Percentiles rank a stretch among this genome's conserved stretches.
These are phyloP conservation scores for Ceratocystis cubensis DNA, from an alignment of 2,329 filamentous ascomycete genomes.

Conservation along the genomic window DNA sequence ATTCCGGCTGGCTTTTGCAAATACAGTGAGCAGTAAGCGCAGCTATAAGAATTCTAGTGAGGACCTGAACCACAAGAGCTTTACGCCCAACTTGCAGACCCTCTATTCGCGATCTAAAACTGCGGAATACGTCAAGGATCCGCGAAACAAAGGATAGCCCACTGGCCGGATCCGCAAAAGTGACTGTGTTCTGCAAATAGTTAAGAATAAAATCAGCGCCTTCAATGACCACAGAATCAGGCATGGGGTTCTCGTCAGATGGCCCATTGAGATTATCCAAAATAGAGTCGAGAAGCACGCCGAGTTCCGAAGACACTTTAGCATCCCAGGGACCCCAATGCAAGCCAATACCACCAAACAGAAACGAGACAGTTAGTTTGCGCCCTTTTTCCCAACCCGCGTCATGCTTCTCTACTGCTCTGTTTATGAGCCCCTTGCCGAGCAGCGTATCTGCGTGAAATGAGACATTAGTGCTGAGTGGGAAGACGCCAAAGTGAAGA, in stretches of 20 bases:
- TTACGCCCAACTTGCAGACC: slow-evolving; percentile 23
- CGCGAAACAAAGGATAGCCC: slow-evolving; percentile 35
- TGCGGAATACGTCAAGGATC: slow-evolving; percentile 32
- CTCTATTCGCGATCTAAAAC: slow-evolving; percentile 30
- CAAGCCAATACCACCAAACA: slow-evolving; percentile 38
- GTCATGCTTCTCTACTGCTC: slow-evolving; percentile 28
- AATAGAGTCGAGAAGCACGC: slow-evolving; percentile 48
- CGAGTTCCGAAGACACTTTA: slow-evolving; percentile 47
- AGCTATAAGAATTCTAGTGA: slow-evolving; percentile 30
- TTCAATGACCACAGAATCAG: slow-evolving; percentile 25
- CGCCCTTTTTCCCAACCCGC: slow-evolving; percentile 24
- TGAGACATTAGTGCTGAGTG: slow-evolving; percentile 42
- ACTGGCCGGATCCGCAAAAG: slow-evolving; percentile 29
- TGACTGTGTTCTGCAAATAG: slow-evolving; percentile 36
- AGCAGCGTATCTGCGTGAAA: slow-evolving; percentile 49
- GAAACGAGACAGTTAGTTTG: slow-evolving; percentile 32
- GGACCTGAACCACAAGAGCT: slow-evolving; percentile 29
- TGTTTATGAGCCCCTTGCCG: slow-evolving; percentile 40
- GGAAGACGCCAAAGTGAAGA: slow-evolving; percentile 50
- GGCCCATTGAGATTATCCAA: slow-evolving; percentile 33
- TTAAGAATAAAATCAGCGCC: slow-evolving; percentile 36
- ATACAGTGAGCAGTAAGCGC: slow-evolving; percentile 26
- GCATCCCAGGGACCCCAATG: slow-evolving; percentile 47
- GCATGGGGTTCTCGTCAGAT: slow-evolving; percentile 18
- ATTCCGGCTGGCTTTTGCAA: slow-evolving; percentile 29